Percentiles rank a stretch among this genome's conserved stretches.
phyloP scores from a whole-genome alignment of 23 red algal species.

The Gracilariopsis chorda region DNA sequence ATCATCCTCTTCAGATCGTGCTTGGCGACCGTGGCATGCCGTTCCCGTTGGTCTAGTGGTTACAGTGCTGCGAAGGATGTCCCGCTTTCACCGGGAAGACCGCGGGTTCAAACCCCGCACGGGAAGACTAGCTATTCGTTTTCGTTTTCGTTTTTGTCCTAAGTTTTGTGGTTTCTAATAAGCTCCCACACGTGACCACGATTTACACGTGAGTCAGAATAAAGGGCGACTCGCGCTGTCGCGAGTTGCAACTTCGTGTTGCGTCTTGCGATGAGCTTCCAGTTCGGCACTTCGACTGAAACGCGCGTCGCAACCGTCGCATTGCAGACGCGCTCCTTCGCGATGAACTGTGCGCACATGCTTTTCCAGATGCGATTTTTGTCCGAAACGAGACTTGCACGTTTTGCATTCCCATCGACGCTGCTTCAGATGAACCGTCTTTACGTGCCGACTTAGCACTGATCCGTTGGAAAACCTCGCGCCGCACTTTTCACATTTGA shows the following conservation, averaged over 20 bases:
- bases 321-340: not conserved
- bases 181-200: too few relatives aligned
- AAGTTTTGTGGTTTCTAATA: too few relatives aligned
- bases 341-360: constrained; percentile 33
- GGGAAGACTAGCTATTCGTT: too few relatives aligned
- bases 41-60: too few relatives aligned
- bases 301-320: not conserved
- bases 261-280: not conserved
- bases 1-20: too few relatives aligned
- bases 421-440: constrained; percentile 32
- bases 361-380: constrained; percentile 39
- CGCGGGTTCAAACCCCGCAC: constrained; percentile 77
- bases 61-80: too few relatives aligned
- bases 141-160: too few relatives aligned
- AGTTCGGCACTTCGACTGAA: not conserved
- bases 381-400: constrained; percentile 8
- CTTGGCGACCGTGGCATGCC: too few relatives aligned
- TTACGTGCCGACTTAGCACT: constrained; percentile 39
- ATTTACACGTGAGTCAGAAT: too few relatives aligned
- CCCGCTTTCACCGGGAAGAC: constrained; percentile 88
- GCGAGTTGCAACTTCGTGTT: too few relatives aligned
- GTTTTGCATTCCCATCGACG: constrained; percentile 24
- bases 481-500: constrained; percentile 37
- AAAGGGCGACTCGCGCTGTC: too few relatives aligned
- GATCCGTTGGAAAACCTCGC: constrained; percentile 12